Evolutionary conservation across 2,329 filamentous ascomycete species (phyloP), one percentile per base, ranked within the genome.

Genomic region (Colletotrichum tabaci): DNA sequence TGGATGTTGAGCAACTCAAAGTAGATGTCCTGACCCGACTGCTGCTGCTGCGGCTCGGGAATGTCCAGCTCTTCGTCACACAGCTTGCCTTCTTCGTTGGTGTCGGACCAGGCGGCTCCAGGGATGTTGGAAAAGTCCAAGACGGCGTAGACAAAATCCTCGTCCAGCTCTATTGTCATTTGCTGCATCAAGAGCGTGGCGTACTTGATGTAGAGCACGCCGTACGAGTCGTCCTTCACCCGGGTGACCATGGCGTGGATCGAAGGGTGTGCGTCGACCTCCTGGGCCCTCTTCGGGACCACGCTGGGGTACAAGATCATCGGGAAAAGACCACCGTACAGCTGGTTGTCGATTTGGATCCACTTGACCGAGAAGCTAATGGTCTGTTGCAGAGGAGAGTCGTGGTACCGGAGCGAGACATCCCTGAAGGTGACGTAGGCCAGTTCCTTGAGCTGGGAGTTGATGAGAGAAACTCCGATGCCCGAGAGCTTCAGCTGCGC

Each of bases 341-440:
- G 89, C 81, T 99, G 96, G 77, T 99, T 99, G 82, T 99, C 96
- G 76, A 99, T 94, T 82, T 99, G 96, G 38, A 99, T 96, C 97
- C 97, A 99, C 81, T 99, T 98, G 80, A 98, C 92, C 0, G 94
- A 94, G 61, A 96, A 86, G 58, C 94, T 96, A 73, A 98, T 83
- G 0, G 95, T 98, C 82, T 99, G 96, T 79, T 98, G 98, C 18
- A 98, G 86, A 21, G 91, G 89, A n/a, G 96, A 98, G 78, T 99
- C 96, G 67, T 91, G 94, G 82, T 96, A 98, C 73, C 95, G 95
- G 74, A 99, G 84, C 76, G 96, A 92, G 35, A 98, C 93, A 73
- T 98, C 96, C 61, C 96, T 89, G 82, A 98, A 92, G 0, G 96
- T 99, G 76, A 98, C 84, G 78, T 99, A 99, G 3, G 97, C 93